Evolutionary conservation across 1,284 basidiomycete species (phyloP).

Genomic region (Amylostereum areolatum): DNA sequence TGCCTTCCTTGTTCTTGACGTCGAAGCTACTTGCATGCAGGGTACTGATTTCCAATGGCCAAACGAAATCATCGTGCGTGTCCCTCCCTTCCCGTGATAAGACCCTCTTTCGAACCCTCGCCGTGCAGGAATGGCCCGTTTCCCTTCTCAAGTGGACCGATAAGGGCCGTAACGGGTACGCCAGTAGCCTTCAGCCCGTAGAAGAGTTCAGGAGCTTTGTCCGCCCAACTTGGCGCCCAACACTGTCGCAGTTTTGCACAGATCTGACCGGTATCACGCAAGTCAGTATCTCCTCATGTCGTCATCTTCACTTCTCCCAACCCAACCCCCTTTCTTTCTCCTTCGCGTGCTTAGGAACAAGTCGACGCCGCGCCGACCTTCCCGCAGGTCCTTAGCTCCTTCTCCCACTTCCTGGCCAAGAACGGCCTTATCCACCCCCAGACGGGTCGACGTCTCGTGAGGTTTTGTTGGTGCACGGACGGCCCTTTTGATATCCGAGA

Average conservation of each 20-base stretch:
- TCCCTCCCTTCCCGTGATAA: constrained; percentile 6
- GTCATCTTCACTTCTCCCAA: neutral
- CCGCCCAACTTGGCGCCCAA: constrained; percentile 80
- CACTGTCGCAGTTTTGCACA: constrained; percentile 79
- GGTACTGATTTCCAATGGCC: constrained; percentile 35
- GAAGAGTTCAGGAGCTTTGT: constrained; percentile 88
- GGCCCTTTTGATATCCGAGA: constrained; percentile 81
- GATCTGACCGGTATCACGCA: constrained; percentile 89
- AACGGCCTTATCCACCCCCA: constrained; percentile 58
- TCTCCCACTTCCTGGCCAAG: constrained; percentile 65
- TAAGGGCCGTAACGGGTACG: constrained; percentile 42
- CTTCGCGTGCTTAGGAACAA: constrained; percentile 49
- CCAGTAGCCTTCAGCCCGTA: constrained; percentile 56
- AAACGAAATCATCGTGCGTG: constrained; percentile 89
- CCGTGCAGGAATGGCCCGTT: constrained; percentile 77
- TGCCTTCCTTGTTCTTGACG: constrained; percentile 74
- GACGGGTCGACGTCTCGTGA: constrained; percentile 48
- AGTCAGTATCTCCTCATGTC: constrained; percentile 37
- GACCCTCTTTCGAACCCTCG: constrained; percentile 13
- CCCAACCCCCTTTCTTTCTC: constrained; percentile 1
- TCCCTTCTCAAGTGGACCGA: constrained; percentile 82
- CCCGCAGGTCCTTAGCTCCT: constrained; percentile 55
- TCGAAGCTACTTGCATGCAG: constrained; percentile 84
- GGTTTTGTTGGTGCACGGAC: constrained; percentile 75
- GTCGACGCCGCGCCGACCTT: constrained; percentile 80